phyloP scores from a whole-genome alignment of 2,329 filamentous ascomycete species.

The Chaetomium strumarium region DNA sequence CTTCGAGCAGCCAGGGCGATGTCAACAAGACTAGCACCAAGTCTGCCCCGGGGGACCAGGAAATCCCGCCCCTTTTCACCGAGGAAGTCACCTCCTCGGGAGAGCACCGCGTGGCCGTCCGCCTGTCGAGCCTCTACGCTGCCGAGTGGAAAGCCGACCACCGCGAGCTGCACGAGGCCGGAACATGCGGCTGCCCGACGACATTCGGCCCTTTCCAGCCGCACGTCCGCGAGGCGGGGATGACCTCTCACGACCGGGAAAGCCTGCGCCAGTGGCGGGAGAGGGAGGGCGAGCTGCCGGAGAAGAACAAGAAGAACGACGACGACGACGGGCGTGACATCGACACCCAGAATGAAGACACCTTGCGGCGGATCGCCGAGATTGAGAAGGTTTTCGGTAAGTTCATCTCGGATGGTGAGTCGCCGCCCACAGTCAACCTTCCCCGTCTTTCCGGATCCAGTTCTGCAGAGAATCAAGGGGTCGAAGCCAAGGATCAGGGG shows the following conservation, averaged over 20 bases:
- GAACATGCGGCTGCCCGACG: constrained; percentile 32
- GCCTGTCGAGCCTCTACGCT: constrained; percentile 34
- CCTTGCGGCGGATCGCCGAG: constrained; percentile 11
- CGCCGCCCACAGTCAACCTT: neutral
- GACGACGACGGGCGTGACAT: neutral
- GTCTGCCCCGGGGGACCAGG: neutral
- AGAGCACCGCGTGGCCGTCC: constrained; percentile 26
- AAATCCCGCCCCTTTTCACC: constrained; percentile 13
- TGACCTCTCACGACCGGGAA: constrained; percentile 6
- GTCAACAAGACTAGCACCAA: neutral
- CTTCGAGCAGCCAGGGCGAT: neutral
- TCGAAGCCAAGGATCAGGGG: neutral
- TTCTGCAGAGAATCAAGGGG: neutral
- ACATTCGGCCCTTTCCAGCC: constrained; percentile 30
- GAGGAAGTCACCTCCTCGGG: constrained; percentile 11
- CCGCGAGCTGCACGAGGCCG: constrained; percentile 30
- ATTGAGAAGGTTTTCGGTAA: constrained; percentile 14
- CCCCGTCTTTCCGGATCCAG: neutral
- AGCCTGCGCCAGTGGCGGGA: constrained; percentile 7
- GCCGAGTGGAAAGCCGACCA: constrained; percentile 39
- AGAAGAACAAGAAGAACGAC: neutral
- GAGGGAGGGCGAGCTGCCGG: neutral
- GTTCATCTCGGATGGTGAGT: constrained; percentile 2
- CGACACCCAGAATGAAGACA: neutral
- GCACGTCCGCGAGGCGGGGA: constrained; percentile 11